phyloP scores from a whole-genome alignment of 257 asterid genomes.

The Gentiana straminea region DNA sequence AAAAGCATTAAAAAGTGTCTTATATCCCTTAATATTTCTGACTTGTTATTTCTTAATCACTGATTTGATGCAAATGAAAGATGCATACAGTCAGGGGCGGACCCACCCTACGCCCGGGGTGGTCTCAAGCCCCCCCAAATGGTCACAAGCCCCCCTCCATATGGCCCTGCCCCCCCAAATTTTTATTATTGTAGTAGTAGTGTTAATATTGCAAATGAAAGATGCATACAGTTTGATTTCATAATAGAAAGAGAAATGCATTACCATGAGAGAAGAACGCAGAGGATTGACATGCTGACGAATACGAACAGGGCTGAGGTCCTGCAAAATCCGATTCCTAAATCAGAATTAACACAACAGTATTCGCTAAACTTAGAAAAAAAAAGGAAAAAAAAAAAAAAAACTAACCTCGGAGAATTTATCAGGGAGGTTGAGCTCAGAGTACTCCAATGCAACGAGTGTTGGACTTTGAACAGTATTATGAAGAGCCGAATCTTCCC shows the following conservation, averaged over 20 bases:
- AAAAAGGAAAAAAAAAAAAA: background rate
- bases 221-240: too few relatives aligned
- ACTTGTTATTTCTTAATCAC: too few relatives aligned
- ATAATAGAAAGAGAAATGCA: slow-evolving; percentile 2
- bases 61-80: too few relatives aligned
- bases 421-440: slow-evolving; percentile 69
- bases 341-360: background rate
- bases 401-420: slow-evolving; percentile 41
- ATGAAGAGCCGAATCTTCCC: slow-evolving; percentile 17
- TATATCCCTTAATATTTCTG: too few relatives aligned
- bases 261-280: slow-evolving; percentile 58
- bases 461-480: slow-evolving; percentile 32
- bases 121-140: too few relatives aligned
- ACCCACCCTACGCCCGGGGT: too few relatives aligned
- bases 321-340: slow-evolving; percentile 30
- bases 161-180: too few relatives aligned
- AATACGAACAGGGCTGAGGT: slow-evolving; percentile 80
- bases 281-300: slow-evolving; percentile 97
- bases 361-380: background rate
- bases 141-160: too few relatives aligned
- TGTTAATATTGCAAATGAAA: too few relatives aligned
- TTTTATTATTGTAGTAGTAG: too few relatives aligned
- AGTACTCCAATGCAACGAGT: slow-evolving; percentile 72
- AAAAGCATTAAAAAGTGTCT: too few relatives aligned
- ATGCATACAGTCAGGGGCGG: too few relatives aligned